Percentiles rank a stretch among this genome's conserved stretches.
Conservation (phyloP, 495 filamentous ascomycete genomes). For the Penicillium goetzii region DNA sequence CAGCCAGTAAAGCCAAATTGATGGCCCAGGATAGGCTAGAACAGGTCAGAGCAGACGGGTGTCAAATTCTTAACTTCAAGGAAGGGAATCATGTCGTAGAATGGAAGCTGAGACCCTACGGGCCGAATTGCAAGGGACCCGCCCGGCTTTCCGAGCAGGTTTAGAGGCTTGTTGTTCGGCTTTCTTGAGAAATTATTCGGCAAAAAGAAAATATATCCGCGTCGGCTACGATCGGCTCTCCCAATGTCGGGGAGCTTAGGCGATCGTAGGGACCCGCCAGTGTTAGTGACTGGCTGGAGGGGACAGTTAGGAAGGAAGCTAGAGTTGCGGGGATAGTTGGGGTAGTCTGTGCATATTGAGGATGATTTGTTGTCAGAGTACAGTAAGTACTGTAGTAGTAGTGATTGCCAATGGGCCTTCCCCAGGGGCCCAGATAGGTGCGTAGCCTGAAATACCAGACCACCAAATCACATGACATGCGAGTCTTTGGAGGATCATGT, state of each 20-base stretch:
- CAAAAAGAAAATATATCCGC: conserved; percentile 12
- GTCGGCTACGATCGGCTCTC: conserved; percentile 13
- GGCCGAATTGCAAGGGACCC: conserved; percentile 18
- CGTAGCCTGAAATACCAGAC: not conserved
- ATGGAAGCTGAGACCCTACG: not conserved
- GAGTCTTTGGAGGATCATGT: conserved; percentile 6
- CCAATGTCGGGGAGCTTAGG: conserved; percentile 1
- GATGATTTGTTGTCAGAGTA: not conserved
- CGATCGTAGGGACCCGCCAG: conserved; percentile 1
- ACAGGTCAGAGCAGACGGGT: not conserved
- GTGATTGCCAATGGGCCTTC: not conserved
- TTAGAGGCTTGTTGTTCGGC: conserved; percentile 8
- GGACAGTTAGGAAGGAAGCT: not conserved
- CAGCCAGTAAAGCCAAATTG: not conserved
- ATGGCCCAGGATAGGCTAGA: not conserved
- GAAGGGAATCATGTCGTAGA: not conserved
- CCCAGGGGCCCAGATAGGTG: not conserved
- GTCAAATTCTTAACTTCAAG: not conserved
- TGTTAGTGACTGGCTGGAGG: not conserved
- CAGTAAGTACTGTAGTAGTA: too few relatives aligned
- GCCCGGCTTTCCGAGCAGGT: conserved; percentile 18
- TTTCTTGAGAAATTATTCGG: not conserved
- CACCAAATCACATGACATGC: conserved; percentile 8
- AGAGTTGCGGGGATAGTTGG: not conserved
- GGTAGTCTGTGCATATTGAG: not conserved